phyloP scores from a whole-genome alignment of 345 rosid species.

The Viola odorata region DNA sequence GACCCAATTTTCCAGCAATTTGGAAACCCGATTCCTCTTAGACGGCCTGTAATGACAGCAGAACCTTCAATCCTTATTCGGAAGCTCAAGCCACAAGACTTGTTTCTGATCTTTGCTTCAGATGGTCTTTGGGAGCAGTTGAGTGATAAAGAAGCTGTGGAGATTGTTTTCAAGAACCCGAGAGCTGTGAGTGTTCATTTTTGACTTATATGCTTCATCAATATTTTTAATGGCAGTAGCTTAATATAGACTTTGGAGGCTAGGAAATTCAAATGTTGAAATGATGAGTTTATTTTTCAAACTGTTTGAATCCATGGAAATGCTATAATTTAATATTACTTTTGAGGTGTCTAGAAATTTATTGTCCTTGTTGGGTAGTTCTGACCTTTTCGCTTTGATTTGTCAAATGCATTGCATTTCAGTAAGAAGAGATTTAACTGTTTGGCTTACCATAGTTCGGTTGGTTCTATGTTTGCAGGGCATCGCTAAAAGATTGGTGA shows the following conservation, averaged over 20 bases:
- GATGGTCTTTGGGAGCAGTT: slow-evolving; percentile 99
- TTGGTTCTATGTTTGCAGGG: slow-evolving; percentile 16
- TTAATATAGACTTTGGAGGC: background rate
- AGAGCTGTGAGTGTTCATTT: slow-evolving; percentile 60
- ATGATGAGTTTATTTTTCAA: background rate
- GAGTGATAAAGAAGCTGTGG: slow-evolving; percentile 78
- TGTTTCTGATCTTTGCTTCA: slow-evolving; percentile 89
- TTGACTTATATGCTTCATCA: slow-evolving; percentile 1
- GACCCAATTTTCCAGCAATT: slow-evolving; percentile 77
- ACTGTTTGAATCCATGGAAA: background rate
- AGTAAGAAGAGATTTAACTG: background rate
- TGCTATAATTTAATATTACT: no score
- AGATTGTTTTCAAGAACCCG: slow-evolving; percentile 76
- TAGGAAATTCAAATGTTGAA: background rate
- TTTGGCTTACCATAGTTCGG: background rate
- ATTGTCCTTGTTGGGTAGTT: no score
- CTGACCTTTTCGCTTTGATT: no score
- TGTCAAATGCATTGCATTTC: background rate
- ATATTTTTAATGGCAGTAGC: background rate
- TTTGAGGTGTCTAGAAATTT: background rate
- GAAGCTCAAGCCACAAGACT: slow-evolving; percentile 66
- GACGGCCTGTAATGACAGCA: slow-evolving; percentile 77
- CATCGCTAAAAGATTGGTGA: slow-evolving; percentile 31
- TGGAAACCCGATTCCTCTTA: slow-evolving; percentile 68
- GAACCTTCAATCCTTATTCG: slow-evolving; percentile 79